phyloP scores from a whole-genome alignment of 2,329 filamentous ascomycete genomes.

The Biscogniauxia mediterranea region DNA sequence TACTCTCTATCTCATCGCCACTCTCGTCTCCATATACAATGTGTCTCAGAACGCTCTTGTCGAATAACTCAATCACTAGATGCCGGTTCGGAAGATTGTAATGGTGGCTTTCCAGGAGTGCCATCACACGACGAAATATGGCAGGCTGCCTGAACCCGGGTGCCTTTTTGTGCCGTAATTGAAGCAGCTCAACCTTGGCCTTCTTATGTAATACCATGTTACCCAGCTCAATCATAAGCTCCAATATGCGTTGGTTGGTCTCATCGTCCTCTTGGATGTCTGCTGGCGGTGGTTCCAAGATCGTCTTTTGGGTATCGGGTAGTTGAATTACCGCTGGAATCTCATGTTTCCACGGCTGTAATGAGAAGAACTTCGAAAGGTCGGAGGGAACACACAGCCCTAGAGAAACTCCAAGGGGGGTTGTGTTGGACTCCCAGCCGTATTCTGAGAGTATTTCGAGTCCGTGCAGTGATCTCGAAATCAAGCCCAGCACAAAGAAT shows the following conservation, averaged over 20 bases:
- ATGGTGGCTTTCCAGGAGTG: conserved; percentile 82
- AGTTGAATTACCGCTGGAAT: conserved; percentile 47
- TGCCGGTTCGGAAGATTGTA: conserved; percentile 84
- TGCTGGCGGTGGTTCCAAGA: conserved; percentile 45
- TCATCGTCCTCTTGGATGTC: conserved; percentile 58
- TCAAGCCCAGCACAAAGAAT: conserved; percentile 91
- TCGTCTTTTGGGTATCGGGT: conserved; percentile 53
- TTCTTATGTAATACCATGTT: conserved; percentile 92
- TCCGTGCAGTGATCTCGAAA: conserved; percentile 88
- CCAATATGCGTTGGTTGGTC: conserved; percentile 74
- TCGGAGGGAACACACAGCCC: conserved; percentile 84
- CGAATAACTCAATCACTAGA: conserved; percentile 91
- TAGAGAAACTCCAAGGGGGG: conserved; percentile 75
- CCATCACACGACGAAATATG: conserved; percentile 83
- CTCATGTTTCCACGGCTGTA: conserved; percentile 58
- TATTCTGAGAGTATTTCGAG: conserved; percentile 86
- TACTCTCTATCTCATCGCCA: conserved; percentile 39
- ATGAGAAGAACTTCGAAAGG: conserved; percentile 74
- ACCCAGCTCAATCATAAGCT: conserved; percentile 81
- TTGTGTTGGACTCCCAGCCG: conserved; percentile 91
- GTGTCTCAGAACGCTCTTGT: conserved; percentile 79
- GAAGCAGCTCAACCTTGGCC: conserved; percentile 75
- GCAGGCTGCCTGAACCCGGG: conserved; percentile 71
- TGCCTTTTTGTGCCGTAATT: conserved; percentile 72
- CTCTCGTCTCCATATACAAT: conserved; percentile 73